phyloP scores from a whole-genome alignment of 2,329 filamentous ascomycete species.

The Apiospora aurea region DNA sequence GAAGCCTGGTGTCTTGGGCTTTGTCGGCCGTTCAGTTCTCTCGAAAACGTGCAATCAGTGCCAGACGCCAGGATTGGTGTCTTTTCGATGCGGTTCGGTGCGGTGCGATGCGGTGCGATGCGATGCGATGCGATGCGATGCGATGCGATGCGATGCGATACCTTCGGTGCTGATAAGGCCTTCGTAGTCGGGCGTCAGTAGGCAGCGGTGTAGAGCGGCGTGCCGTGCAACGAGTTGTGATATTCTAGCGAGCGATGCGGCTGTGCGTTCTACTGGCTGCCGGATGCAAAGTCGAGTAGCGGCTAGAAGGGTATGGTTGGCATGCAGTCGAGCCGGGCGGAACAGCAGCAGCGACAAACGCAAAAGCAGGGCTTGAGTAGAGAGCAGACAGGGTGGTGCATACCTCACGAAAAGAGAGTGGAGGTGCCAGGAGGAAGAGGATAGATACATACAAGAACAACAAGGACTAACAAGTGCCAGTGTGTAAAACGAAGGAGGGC shows the following conservation, averaged over 20 bases:
- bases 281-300: conserved; percentile 11
- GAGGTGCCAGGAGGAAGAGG: neutral
- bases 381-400: conserved; percentile 1
- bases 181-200: conserved; percentile 21
- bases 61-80: neutral
- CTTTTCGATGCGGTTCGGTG: conserved; percentile 12
- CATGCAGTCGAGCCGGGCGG: conserved; percentile 10
- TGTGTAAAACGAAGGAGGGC: conserved; percentile 17
- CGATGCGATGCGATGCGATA: conserved; percentile 18
- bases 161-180: conserved; percentile 4
- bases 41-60: neutral
- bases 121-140: conserved; percentile 19
- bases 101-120: conserved; percentile 18
- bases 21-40: conserved; percentile 3
- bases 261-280: conserved; percentile 22
- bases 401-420: neutral
- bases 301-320: conserved; percentile 9
- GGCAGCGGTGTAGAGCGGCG: conserved; percentile 2
- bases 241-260: conserved; percentile 21
- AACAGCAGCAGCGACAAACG: conserved; percentile 20
- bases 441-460: conserved; percentile 16
- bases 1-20: conserved; percentile 2
- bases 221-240: conserved; percentile 15
- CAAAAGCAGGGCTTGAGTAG: neutral
- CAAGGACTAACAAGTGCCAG: conserved; percentile 14